Percentiles rank a stretch among this genome's conserved stretches.
Evolutionary conservation across 2,329 filamentous ascomycete species (phyloP).

Genomic region (Venturia pyrina): DNA sequence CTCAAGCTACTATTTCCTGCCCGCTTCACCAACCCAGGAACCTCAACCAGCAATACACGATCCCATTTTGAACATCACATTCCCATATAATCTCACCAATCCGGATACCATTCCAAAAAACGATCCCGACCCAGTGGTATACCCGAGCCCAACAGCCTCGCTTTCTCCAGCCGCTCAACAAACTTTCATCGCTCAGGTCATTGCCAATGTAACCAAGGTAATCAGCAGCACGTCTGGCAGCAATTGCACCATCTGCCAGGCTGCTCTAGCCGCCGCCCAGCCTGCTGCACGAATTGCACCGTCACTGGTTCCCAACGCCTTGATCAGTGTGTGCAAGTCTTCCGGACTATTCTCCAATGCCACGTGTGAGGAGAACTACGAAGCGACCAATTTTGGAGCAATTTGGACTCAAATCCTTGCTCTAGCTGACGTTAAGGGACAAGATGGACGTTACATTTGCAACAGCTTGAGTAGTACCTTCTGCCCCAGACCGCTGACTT

Average conservation of each 20-base stretch:
- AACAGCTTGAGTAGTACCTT: constrained; percentile 37
- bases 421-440: constrained; percentile 41
- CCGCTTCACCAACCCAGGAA: constrained; percentile 35
- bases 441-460: constrained; percentile 50
- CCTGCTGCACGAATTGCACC: constrained; percentile 41
- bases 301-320: constrained; percentile 36
- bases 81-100: constrained; percentile 44
- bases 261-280: constrained; percentile 41
- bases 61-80: constrained; percentile 45
- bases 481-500: constrained; percentile 37
- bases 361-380: constrained; percentile 40
- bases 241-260: constrained; percentile 46
- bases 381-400: constrained; percentile 39
- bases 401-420: constrained; percentile 49
- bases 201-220: constrained; percentile 38
- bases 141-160: constrained; percentile 37
- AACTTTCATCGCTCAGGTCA: constrained; percentile 28
- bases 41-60: constrained; percentile 46
- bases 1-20: constrained; percentile 37
- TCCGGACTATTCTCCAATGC: constrained; percentile 37
- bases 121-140: constrained; percentile 41
- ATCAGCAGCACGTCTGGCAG: constrained; percentile 27
- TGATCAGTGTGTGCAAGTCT: constrained; percentile 41
- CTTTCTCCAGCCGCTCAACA: constrained; percentile 25
- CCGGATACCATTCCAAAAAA: constrained; percentile 40